phyloP scores from a whole-genome alignment of 1,284 basidiomycete species.

The Mycena sp. region DNA sequence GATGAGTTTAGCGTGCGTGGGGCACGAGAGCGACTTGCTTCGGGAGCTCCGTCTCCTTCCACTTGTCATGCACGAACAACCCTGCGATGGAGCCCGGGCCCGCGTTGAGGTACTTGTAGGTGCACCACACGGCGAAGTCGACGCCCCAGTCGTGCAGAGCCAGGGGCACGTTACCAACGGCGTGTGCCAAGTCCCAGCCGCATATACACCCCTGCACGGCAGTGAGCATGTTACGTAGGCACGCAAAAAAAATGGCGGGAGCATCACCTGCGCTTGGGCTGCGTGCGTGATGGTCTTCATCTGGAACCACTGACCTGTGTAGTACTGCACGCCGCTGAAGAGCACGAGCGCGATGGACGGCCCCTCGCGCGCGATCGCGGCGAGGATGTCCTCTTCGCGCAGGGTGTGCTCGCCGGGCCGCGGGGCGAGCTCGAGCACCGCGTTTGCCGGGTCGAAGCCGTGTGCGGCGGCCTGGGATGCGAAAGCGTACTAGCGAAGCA shows the following conservation, averaged over 20 bases:
- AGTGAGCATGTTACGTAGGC: constrained; percentile 12
- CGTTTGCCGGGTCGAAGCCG: constrained; percentile 78
- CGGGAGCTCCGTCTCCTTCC: constrained; percentile 66
- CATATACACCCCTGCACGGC: constrained; percentile 89
- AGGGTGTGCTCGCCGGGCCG: constrained; percentile 88
- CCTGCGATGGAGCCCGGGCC: constrained; percentile 98
- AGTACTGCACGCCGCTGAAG: constrained; percentile 94
- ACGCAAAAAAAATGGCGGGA: constrained; percentile 14
- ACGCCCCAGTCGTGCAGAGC: constrained; percentile 93
- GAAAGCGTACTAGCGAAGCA: constrained; percentile 86
- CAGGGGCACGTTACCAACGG: constrained; percentile 91
- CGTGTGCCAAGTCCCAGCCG: constrained; percentile 98
- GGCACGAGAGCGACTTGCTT: constrained; percentile 54
- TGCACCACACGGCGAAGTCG: constrained; percentile 98
- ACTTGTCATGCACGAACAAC: constrained; percentile 87
- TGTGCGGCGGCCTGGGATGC: constrained; percentile 87
- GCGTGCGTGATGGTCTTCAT: constrained; percentile 86
- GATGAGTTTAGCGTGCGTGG: constrained; percentile 24
- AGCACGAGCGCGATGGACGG: constrained; percentile 86
- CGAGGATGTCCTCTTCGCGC: constrained; percentile 90
- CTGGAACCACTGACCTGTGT: constrained; percentile 96
- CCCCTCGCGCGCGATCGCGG: constrained; percentile 78
- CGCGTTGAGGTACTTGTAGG: constrained; percentile 97
- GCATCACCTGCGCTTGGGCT: constrained; percentile 77
- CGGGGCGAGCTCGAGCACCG: constrained; percentile 85